These are phyloP conservation scores for Yamadazyma songkhlaensis DNA, from an alignment of 1,139 yeast genomes.

Conservation along the genomic window DNA sequence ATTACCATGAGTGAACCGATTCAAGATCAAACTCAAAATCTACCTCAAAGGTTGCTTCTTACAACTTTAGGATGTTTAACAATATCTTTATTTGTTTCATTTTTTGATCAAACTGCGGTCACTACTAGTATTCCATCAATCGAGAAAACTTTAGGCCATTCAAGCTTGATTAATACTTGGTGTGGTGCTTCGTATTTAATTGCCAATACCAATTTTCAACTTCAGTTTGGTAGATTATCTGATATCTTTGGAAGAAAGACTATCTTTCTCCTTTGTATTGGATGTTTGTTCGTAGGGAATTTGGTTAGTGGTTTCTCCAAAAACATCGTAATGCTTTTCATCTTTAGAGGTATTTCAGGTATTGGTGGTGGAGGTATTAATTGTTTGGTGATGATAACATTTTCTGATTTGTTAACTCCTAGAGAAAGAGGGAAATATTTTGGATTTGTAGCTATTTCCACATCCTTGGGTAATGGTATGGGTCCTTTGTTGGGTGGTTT, in stretches of 20 bases:
- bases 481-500: conserved; percentile 57
- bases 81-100: conserved; percentile 28
- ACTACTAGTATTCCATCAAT: conserved; percentile 43
- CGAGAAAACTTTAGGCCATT: conserved; percentile 33
- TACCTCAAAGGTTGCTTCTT: conserved; percentile 11
- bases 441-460: conserved; percentile 45
- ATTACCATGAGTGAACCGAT: conserved; percentile 3
- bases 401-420: conserved; percentile 41
- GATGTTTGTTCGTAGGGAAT: conserved; percentile 35
- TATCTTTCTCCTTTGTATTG: conserved; percentile 31
- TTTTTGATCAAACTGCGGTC: conserved; percentile 40
- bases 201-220: conserved; percentile 46
- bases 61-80: conserved; percentile 14
- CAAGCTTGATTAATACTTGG: conserved; percentile 40
- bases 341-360: conserved; percentile 44
- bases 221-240: conserved; percentile 37
- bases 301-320: conserved; percentile 41
- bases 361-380: conserved; percentile 46
- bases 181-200: conserved; percentile 46
- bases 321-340: conserved; percentile 34
- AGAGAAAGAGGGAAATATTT: conserved; percentile 44
- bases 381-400: conserved; percentile 41
- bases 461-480: conserved; percentile 53
- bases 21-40: conserved; percentile 13
- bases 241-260: conserved; percentile 45